Evolutionary conservation across 176 grass and related monocot species (phyloP), one percentile per base, ranked within the genome.

Genomic region (Phoenix roebelenii): DNA sequence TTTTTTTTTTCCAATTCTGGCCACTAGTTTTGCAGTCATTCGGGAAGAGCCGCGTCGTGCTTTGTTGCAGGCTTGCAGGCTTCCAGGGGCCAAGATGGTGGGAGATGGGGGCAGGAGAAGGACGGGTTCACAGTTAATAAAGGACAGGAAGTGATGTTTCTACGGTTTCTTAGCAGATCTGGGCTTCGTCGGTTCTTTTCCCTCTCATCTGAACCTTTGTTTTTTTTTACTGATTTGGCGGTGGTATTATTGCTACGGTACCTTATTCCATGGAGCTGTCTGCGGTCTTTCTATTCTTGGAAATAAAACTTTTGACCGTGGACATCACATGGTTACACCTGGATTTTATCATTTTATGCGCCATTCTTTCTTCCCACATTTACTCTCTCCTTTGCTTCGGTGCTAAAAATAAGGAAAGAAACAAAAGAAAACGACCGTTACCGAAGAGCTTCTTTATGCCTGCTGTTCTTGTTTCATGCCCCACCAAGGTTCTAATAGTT

Each of bases 251-350:
- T 55, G 54, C 19, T 10, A 10, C 54, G 3, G 54, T 55, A 55
- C 54, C 18, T 55, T 22, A 56, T 56, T 56, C 54, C 18, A 56
- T 56, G 54, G 54, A 56, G 54, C 54, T 22, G 54, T 56, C 19
- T 56, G 54, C 54, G 23, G 1, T 9, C 35, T 44, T 12, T 44
- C 35, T 44, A 44, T 1, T 28, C 26, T 28, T 28, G 26, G 26
- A 28, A 28, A 28, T 20, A 20, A 28, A 4, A 28, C 5, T 28
- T 28, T 28, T 28, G 26, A 28, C 26, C 5, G n/a, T 23, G 18
- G 18, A 56, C 7, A 56, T 56, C 7, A 44, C 12, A 44, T 44
- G 35, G 35, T 44, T 44, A 2, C 35, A 44, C 35, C 2, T 44
- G 35, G 35, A 12, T 44, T 44, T 12, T 14, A 44, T 44, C 35